These are phyloP conservation scores for Botryotinia convoluta DNA, from an alignment of 2,329 filamentous ascomycete species.

Conservation along the genomic window DNA sequence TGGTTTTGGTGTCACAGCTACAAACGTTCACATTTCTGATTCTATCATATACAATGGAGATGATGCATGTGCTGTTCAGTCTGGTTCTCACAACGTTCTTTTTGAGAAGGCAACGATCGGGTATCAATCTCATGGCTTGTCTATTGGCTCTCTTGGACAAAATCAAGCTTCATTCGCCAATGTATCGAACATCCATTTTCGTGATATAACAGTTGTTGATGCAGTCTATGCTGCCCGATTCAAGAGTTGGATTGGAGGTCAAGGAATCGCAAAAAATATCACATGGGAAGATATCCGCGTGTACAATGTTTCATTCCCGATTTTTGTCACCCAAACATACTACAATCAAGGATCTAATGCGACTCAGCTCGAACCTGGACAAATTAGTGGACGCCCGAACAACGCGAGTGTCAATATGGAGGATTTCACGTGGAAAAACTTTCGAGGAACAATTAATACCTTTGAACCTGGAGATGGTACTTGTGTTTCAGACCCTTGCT, in stretches of 20 bases:
- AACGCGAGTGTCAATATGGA: constrained; percentile 44
- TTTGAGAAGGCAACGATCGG: constrained; percentile 44
- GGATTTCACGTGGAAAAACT: constrained; percentile 44
- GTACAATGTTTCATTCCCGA: constrained; percentile 47
- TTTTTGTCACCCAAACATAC: constrained; percentile 48
- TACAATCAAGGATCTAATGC: constrained; percentile 41
- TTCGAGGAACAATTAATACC: constrained; percentile 44
- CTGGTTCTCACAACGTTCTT: constrained; percentile 41
- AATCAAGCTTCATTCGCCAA: constrained; percentile 40
- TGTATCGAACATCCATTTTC: constrained; percentile 44
- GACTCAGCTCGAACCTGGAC: constrained; percentile 34
- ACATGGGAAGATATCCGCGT: constrained; percentile 45
- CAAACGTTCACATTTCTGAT: constrained; percentile 36
- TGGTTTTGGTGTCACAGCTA: constrained; percentile 39
- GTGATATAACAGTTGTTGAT: constrained; percentile 44
- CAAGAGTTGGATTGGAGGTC: constrained; percentile 45
- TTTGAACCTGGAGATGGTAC: constrained; percentile 44
- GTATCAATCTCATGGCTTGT: constrained; percentile 46
- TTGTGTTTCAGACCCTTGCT: constrained; percentile 45
- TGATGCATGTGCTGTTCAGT: constrained; percentile 44
- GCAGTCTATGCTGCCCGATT: constrained; percentile 45
- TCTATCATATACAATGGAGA: constrained; percentile 44
- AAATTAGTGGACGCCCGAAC: constrained; percentile 36
- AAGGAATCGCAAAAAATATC: constrained; percentile 44
- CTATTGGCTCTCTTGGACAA: constrained; percentile 45